Evolutionary conservation across 1,284 basidiomycete species (phyloP), one percentile per base, ranked within the genome.

Genomic region (Ustilago crameri): DNA sequence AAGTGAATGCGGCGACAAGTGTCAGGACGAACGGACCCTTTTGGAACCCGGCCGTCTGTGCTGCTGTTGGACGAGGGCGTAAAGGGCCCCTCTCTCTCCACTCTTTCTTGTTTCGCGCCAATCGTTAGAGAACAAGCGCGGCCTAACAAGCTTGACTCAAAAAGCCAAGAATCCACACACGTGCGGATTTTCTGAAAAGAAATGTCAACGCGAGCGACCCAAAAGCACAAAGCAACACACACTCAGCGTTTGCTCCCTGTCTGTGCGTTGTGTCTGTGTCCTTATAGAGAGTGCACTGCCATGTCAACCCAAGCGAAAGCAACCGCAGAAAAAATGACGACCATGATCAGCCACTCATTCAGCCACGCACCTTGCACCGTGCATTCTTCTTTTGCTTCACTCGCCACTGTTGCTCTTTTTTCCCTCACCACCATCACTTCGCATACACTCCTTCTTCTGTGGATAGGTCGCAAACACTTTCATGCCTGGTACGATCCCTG

Each of bases 401-500:
- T 34, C 32, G 32, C 32, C 32, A n/a, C 32, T 34, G 32, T 34
- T 34, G 18, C n/a, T n/a, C n/a, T 45, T 37, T 38, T 41, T 27
- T 49, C 20, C 20, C 20, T 22, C 49, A 32, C 41, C 50, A 49
- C 23, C 53, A 48, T 34, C 61, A 47, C 18, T 42, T n/a, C n/a
- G n/a, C n/a, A n/a, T n/a, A n/a, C n/a, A n/a, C n/a, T n/a, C n/a
- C 23, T 3, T 30, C 20, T 34, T 34, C 15, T 34, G 15, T 15
- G 32, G 8, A 8, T 8, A 34, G 9, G 32, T 9, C 9, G 15
- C 32, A 9, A 15, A 34, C 32, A 9, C 32, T 34, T 57, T 46
- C 32, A 74, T 74, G 71, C 71, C 74, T 49, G 63, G 62, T 32
- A 71, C 73, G 41, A 74, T 67, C 44, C 56, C 72, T 20, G 57